Conservation (phyloP, 495 filamentous ascomycete genomes). For the Penicillium coffeae region DNA sequence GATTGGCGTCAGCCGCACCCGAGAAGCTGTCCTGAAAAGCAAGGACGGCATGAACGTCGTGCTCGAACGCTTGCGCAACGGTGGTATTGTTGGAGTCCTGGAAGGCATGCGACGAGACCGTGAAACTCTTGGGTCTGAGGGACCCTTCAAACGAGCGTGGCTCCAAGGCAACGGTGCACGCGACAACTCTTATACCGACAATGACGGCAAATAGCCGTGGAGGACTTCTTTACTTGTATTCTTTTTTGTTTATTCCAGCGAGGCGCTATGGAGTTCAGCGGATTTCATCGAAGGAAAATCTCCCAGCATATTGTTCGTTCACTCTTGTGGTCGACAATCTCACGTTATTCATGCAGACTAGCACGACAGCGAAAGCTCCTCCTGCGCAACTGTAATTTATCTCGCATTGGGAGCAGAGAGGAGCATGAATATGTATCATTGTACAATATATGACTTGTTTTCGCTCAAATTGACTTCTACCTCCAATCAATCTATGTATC, state of each 20-base stretch:
- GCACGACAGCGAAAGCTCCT: neutral
- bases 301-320: conserved; percentile 6
- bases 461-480: too few species aligned
- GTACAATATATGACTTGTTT: conserved; percentile 21
- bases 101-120: conserved; percentile 78
- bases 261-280: conserved; percentile 33
- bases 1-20: conserved; percentile 78
- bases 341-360: neutral
- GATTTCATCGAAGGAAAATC: conserved; percentile 23
- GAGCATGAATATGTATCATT: conserved; percentile 4
- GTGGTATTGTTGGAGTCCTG: conserved; percentile 78
- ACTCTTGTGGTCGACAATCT: neutral
- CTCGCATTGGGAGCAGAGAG: neutral
- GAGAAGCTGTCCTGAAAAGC: conserved; percentile 78
- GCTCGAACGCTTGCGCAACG: conserved; percentile 74
- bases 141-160: conserved; percentile 50
- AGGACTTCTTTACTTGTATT: neutral
- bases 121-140: conserved; percentile 43
- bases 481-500: neutral
- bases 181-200: conserved; percentile 31
- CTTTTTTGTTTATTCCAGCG: conserved; percentile 23
- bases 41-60: conserved; percentile 96
- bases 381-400: conserved; percentile 1
- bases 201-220: conserved; percentile 28
- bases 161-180: conserved; percentile 31